Base-by-base conservation (phyloP, 2,329 filamentous ascomycete species). In the Paracoccidioides brasiliensis region DNA sequence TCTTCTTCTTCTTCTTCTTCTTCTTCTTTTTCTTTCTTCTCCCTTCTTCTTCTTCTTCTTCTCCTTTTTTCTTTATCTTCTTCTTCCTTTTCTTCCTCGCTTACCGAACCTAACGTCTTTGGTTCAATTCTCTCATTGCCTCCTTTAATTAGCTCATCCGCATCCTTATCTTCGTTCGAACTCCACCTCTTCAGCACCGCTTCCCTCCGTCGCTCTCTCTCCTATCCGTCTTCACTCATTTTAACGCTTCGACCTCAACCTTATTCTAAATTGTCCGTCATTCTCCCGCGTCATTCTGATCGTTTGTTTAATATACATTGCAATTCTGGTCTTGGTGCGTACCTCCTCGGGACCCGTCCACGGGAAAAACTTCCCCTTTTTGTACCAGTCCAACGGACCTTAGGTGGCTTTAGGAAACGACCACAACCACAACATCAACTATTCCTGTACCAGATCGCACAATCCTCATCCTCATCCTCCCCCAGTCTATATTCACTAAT, bases 51-150 rank as follows among this genome's bases (percentile, higher is more conserved):
- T 28, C 43, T 15, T 41, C 14, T 35, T 4, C 12, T 28, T n/a
- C 30, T 51, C 30, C 7, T 40, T 35, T 35, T 55, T 22, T 3
- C 48, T n/a, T 49, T 33, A 10, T 5, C 37, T 12, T 33, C 12
- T 15, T 10, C 12, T 52, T 54, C 10, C 40, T 50, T n/a, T 12
- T 3, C 12, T 37, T 40, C 45, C 46, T 22, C 22, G 22, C 22
- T 22, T 22, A 22, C 51, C 30, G 51, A 53, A 22, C 51, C 30
- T 44, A 53, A 30, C 51, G 28, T 52, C 46, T 52, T 51, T 38
- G 37, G 46, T 45, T 32, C 15, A 30, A 10, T 14, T 48, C 48
- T 52, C 46, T 45, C 33, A 9, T 28, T 35, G 43, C 28, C 32
- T 46, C 30, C 7, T 33, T 22, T 9, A 4, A 46, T 14, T 10